Conservation (phyloP, 2,329 filamentous ascomycete species). For the Calonectria pauciramosa region DNA sequence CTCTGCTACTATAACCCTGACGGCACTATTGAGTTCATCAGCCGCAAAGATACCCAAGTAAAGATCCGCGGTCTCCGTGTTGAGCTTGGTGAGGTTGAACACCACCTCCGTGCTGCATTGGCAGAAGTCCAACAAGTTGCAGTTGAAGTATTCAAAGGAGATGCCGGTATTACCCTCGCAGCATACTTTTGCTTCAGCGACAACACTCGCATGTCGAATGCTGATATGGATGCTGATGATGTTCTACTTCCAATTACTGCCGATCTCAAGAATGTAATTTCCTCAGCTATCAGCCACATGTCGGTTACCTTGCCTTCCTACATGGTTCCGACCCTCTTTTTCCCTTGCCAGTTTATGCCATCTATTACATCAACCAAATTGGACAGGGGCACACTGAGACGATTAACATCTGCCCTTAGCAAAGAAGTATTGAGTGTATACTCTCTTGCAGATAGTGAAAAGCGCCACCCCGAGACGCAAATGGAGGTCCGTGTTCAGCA, state of each 20-base stretch:
- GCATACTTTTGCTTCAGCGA: constrained; percentile 18
- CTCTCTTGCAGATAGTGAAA: background rate
- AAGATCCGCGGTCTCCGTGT: constrained; percentile 66
- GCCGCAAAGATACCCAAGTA: constrained; percentile 62
- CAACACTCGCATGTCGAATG: background rate
- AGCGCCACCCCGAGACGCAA: background rate
- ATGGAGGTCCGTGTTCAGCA: background rate
- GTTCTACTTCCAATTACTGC: background rate
- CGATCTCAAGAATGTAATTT: background rate
- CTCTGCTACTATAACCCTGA: background rate
- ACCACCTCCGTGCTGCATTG: background rate
- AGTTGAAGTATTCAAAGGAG: constrained; percentile 1
- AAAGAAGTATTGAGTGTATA: background rate
- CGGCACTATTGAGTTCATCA: constrained; percentile 5
- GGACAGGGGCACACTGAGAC: background rate
- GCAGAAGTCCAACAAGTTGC: background rate
- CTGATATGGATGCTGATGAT: background rate
- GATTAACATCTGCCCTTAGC: background rate
- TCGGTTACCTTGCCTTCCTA: background rate
- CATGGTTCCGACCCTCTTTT: background rate
- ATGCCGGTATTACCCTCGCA: background rate
- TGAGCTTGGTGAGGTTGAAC: constrained; percentile 7
- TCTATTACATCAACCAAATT: background rate
- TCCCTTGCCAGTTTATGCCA: constrained; percentile 1
- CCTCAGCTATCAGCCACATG: background rate